These are phyloP conservation scores for Oidiodendron maius DNA, from an alignment of 495 filamentous ascomycete species.

Conservation along the genomic window DNA sequence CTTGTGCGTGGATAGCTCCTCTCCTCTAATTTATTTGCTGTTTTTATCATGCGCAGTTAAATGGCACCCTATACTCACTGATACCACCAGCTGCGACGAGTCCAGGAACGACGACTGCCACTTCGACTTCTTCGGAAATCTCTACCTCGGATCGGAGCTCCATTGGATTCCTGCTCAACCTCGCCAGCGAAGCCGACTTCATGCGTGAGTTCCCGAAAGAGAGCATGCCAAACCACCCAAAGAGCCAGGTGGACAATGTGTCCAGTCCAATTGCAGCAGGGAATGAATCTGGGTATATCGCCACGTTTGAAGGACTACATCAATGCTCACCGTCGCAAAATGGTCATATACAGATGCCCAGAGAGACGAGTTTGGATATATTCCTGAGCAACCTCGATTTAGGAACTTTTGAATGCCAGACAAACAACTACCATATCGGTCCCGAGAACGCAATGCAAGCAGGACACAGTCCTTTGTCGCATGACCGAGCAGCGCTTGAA, in stretches of 20 bases:
- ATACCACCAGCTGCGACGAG: slow-evolving; percentile 12
- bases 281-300: background rate
- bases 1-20: slow-evolving; percentile 4
- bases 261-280: background rate
- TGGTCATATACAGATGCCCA: slow-evolving; percentile 5
- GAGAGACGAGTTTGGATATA: slow-evolving; percentile 14
- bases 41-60: too few species aligned
- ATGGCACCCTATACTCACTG: background rate
- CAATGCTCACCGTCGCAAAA: slow-evolving; percentile 9
- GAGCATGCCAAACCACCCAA: slow-evolving; percentile 10
- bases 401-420: slow-evolving; percentile 13
- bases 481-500: slow-evolving; percentile 16
- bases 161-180: slow-evolving; percentile 23
- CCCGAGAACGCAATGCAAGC: slow-evolving; percentile 17
- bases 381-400: slow-evolving; percentile 18
- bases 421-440: slow-evolving; percentile 16
- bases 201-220: slow-evolving; percentile 18
- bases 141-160: slow-evolving; percentile 19
- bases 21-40: background rate
- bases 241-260: background rate
- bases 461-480: slow-evolving; percentile 6
- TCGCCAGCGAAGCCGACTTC: slow-evolving; percentile 17
- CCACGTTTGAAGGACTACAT: too few species aligned
- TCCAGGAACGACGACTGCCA: slow-evolving; percentile 9
- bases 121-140: slow-evolving; percentile 15